Evolutionary conservation across 1,139 yeast species (phyloP), one percentile per base, ranked within the genome.

Genomic region (Yamadazyma trypodendri): DNA sequence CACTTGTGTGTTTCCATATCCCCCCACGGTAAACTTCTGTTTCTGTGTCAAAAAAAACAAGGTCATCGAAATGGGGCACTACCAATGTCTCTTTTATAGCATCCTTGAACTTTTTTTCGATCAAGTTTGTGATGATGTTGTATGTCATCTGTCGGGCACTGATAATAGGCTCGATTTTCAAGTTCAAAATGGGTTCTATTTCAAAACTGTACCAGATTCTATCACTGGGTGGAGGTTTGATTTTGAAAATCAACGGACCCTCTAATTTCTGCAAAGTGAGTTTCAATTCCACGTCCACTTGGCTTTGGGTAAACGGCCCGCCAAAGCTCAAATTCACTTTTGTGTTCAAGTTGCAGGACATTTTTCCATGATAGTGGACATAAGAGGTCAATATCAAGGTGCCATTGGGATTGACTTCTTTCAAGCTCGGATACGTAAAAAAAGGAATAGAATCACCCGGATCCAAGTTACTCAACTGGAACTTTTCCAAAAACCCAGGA

Each of bases 131-230:
- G 32, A 92, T 76, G 56, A 90, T 74, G 28, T 79, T 77, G 51
- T 85, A 88, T 3, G 85, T 80, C 48, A 92, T 68, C 46, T 86
- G 88, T 41, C 95, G 73, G 3, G 95, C 79, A 48, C 95, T 85
- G 15, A 92, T 87, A 11, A 88, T 77, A 0, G 98, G 98, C 55
- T 89, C 97, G 35, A 89, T 81, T 27, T 75, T 79, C 45, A 92
- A 60, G 42, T 79, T 82, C 58, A 90, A 62, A 12, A 72, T 68
- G 0, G 98, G 98, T 72, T 84, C 88, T 6, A 72, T 61, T 48
- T 82, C 88, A 58, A 89, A 92, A 2, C 88, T 79, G 54, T 88
- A 92, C 98, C 98, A 92, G 1, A 92, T 54, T 50, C 97, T 72
- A 42, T 81, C 82, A 3, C 96, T 81, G 11, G 98, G 97, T 1